phyloP scores from a whole-genome alignment of 441 rosid genomes.

The Breynia disticha region DNA sequence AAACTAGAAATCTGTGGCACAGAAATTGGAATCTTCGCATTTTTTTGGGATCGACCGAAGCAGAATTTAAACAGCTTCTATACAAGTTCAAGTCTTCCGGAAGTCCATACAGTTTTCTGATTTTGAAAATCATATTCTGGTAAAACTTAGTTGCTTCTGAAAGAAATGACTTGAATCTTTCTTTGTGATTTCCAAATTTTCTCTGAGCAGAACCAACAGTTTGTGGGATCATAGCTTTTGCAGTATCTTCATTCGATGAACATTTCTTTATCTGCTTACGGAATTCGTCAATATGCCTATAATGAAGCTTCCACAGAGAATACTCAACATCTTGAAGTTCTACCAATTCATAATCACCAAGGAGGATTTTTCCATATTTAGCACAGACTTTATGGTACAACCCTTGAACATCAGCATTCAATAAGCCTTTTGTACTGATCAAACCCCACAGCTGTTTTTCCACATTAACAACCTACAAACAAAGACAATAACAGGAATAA shows the following conservation, averaged over 20 bases:
- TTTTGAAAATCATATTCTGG: conserved; percentile 35
- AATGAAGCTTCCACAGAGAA: conserved; percentile 84
- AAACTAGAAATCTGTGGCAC: conserved; percentile 70
- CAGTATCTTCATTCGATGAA: conserved; percentile 23
- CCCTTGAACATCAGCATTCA: conserved; percentile 45
- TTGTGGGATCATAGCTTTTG: conserved; percentile 4
- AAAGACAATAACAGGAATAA: conserved; percentile 13
- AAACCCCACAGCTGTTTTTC: conserved; percentile 64
- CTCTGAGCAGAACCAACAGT: conserved; percentile 13
- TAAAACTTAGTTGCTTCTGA: conserved; percentile 51
- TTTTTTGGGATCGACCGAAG: conserved; percentile 28
- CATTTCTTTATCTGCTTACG: conserved; percentile 52
- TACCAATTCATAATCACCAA: conserved; percentile 31
- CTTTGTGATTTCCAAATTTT: conserved; percentile 25
- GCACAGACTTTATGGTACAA: conserved; percentile 48
- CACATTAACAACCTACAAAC: conserved; percentile 44
- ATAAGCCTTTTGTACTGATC: conserved; percentile 43
- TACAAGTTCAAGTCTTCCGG: conserved; percentile 32
- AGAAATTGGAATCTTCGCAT: conserved; percentile 47
- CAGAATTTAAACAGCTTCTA: conserved; percentile 13
- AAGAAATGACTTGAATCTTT: conserved; percentile 59
- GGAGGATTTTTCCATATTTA: conserved; percentile 48
- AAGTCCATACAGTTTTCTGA: conserved; percentile 31
- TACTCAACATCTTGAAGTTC: conserved; percentile 80
- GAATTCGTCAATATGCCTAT: conserved; percentile 73